phyloP scores from a whole-genome alignment of 2,329 filamentous ascomycete species.

The Xylaria sp. region DNA sequence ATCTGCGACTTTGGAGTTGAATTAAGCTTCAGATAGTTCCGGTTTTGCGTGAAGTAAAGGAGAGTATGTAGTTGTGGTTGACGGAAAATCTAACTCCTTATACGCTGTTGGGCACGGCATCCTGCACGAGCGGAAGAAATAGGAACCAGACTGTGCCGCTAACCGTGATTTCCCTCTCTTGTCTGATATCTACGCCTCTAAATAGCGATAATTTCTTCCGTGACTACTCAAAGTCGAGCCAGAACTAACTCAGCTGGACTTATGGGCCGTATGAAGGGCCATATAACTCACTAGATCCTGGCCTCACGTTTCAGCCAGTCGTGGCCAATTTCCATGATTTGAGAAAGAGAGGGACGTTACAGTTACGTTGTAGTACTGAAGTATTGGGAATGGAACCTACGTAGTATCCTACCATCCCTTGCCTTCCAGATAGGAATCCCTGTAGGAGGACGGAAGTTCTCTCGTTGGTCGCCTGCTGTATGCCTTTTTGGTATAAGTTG shows the following conservation, averaged over 20 bases:
- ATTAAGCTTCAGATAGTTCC: constrained; percentile 6
- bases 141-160: constrained; percentile 2
- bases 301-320: constrained; percentile 27
- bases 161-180: background rate
- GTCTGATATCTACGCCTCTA: constrained; percentile 3
- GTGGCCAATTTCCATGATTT: constrained; percentile 12
- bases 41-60: constrained; percentile 10
- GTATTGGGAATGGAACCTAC: background rate
- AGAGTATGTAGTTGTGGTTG: background rate
- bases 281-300: constrained; percentile 13
- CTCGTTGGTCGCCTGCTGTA: constrained; percentile 10
- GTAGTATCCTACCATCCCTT: constrained; percentile 7
- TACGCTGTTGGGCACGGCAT: background rate
- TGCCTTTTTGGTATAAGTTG: constrained; percentile 19
- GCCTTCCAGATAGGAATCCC: constrained; percentile 4
- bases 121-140: background rate
- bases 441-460: constrained; percentile 4
- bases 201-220: constrained; percentile 11
- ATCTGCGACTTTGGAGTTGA: background rate
- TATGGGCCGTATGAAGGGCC: constrained; percentile 3
- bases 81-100: constrained; percentile 2
- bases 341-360: constrained; percentile 6
- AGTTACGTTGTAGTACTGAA: constrained; percentile 11
- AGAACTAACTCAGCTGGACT: background rate
- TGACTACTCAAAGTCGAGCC: constrained; percentile 5